Evolutionary conservation across 2,329 filamentous ascomycete species (phyloP), one percentile per base, ranked within the genome.

Genomic region (Hypoxylon sp.): DNA sequence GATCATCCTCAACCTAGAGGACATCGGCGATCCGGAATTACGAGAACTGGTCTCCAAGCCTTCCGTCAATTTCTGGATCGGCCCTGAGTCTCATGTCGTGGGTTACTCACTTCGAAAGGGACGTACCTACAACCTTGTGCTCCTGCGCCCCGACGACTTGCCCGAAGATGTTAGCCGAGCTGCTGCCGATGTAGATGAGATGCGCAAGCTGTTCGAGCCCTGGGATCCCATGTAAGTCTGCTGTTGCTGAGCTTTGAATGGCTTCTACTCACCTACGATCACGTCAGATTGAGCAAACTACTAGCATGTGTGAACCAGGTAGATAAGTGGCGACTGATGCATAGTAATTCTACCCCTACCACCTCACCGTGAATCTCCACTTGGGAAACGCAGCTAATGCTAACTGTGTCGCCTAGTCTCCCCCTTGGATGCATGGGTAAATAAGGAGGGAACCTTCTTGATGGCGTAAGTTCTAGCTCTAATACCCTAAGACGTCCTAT

Each of bases 61-160:
- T 1, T 80, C 82, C 35, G 82, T 87, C 2, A 82, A 86, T 68
- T 84, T 87, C 69, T 87, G 87, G 85, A 75, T 87, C 24, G 86
- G 86, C 0, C 86, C 85, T 0, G 76, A 81, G 47, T 78, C 79
- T 13, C 86, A 88, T 71, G 84, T 83, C 4, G 83, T 85, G 31
- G 80, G 81, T 52, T 86, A 86, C 64, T 77, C 83, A 5, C 75
- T 86, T 5, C 78, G 81, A 54, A 80, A 78, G 8, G 82, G 82
- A 19, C 74, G 78, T 27, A 75, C 82, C 42, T 84, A 83, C 72
- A 85, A 85, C 69, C 78, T 86, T 53, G 83, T 85, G 1, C 76
- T 85, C 11, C 68, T 85, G 8, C 80, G 80, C 13, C 83, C 83
- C 0, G 84, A 85, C 65, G 81, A 85, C 56, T 73, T 85, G 48